These are phyloP conservation scores for Rachicladosporium sp. DNA, from an alignment of 2,329 filamentous ascomycete genomes.

Conservation along the genomic window DNA sequence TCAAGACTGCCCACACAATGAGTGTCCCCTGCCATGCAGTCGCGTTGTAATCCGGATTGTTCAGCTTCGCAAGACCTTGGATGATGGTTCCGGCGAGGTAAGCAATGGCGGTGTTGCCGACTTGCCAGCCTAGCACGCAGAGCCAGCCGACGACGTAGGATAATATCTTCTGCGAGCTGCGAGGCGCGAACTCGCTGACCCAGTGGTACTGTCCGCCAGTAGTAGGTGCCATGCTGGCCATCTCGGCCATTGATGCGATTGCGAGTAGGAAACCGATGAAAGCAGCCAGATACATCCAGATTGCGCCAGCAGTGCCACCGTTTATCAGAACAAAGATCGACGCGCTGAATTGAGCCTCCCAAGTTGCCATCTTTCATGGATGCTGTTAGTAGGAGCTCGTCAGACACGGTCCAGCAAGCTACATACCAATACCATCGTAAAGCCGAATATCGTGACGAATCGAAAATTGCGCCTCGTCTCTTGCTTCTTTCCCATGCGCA, in stretches of 20 bases:
- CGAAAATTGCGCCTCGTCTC: slow-evolving; percentile 4
- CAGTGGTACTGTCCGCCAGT: slow-evolving; percentile 12
- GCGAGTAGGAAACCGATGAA: slow-evolving; percentile 1
- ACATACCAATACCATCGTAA: neutral
- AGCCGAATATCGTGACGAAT: slow-evolving; percentile 3
- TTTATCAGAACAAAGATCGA: neutral
- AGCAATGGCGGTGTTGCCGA: slow-evolving; percentile 4
- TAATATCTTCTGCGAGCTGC: slow-evolving; percentile 12
- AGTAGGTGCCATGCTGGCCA: slow-evolving; percentile 5
- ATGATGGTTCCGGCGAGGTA: slow-evolving; percentile 1
- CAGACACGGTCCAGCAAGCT: too few species aligned
- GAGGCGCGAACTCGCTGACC: slow-evolving; percentile 18
- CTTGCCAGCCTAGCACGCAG: neutral
- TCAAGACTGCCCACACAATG: slow-evolving; percentile 17
- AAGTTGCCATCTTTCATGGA: slow-evolving; percentile 5
- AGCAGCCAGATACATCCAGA: slow-evolving; percentile 3
- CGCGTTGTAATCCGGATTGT: slow-evolving; percentile 11
- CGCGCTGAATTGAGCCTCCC: slow-evolving; percentile 2
- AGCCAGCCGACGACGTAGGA: slow-evolving; percentile 13
- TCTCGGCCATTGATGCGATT: slow-evolving; percentile 1
- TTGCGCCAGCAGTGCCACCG: slow-evolving; percentile 3
- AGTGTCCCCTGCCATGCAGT: slow-evolving; percentile 18
- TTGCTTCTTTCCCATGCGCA: slow-evolving; percentile 6
- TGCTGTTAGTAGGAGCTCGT: neutral
- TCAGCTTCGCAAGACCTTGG: neutral